A percentile compares a stretch with the other conserved stretches of the same genome.
Evolutionary conservation across 305 asterid genomes (phyloP).

Genomic region (Caryopteris hybrid): DNA sequence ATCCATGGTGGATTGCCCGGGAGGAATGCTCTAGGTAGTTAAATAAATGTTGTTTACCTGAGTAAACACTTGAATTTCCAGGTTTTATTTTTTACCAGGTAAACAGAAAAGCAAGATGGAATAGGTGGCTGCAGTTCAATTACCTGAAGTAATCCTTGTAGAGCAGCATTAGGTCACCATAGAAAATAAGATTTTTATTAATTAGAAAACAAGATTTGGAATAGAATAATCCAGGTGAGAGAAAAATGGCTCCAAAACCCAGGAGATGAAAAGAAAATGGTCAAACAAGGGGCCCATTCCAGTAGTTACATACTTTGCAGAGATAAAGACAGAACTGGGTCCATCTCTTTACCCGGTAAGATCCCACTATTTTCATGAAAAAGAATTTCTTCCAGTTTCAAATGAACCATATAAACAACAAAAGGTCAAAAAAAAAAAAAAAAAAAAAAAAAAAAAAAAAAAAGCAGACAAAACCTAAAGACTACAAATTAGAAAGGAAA

Average conservation of each 20-base stretch:
- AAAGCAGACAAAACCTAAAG: neutral
- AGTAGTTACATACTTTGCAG: slow-evolving; percentile 10
- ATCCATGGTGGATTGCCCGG: too few species aligned
- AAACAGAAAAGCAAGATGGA: too few species aligned
- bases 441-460: neutral
- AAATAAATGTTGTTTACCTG: too few species aligned
- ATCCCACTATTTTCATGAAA: slow-evolving; percentile 15
- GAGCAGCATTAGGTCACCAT: too few species aligned
- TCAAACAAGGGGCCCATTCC: slow-evolving; percentile 18
- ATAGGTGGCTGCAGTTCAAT: too few species aligned
- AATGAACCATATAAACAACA: slow-evolving; percentile 4
- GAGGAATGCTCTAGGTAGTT: too few species aligned
- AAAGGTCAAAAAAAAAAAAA: too few species aligned
- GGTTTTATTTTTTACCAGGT: too few species aligned
- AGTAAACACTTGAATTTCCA: too few species aligned
- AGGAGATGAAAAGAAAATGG: slow-evolving; percentile 11
- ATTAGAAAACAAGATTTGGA: neutral
- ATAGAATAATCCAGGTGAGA: too few species aligned
- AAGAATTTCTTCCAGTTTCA: neutral
- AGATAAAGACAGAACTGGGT: slow-evolving; percentile 16
- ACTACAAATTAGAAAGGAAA: neutral
- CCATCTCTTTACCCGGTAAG: slow-evolving; percentile 7
- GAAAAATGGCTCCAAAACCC: slow-evolving; percentile 19
- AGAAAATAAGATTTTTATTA: neutral
- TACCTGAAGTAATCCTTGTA: too few species aligned